phyloP scores from a whole-genome alignment of 2,329 filamentous ascomycete species.

The Arthrobotrys megalospora region DNA sequence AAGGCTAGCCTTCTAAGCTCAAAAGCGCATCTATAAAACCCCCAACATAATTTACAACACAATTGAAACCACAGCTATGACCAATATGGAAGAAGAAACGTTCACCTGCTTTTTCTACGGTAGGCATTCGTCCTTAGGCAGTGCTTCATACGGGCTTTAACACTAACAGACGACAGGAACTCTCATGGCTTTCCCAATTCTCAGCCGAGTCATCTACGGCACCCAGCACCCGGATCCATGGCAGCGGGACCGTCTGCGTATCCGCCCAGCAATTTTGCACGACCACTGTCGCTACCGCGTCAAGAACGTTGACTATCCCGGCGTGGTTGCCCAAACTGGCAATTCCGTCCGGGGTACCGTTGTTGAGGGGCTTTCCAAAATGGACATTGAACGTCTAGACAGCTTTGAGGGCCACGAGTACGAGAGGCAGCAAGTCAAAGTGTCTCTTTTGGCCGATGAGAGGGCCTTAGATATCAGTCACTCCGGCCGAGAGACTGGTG shows the following conservation, averaged over 20 bases:
- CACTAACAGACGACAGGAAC: slow-evolving; percentile 68
- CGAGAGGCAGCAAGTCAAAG: slow-evolving; percentile 70
- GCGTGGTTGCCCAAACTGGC: slow-evolving; percentile 74
- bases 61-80: slow-evolving; percentile 39
- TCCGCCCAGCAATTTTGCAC: slow-evolving; percentile 82
- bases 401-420: slow-evolving; percentile 87
- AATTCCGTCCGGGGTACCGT: slow-evolving; percentile 80
- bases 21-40: background rate
- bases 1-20: background rate
- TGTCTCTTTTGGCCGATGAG: slow-evolving; percentile 67
- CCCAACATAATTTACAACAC: slow-evolving; percentile 37
- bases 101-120: slow-evolving; percentile 78
- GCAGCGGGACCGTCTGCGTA: slow-evolving; percentile 73
- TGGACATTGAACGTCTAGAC: slow-evolving; percentile 82
- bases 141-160: background rate
- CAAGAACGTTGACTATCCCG: slow-evolving; percentile 81
- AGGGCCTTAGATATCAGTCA: slow-evolving; percentile 67
- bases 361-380: slow-evolving; percentile 82
- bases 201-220: slow-evolving; percentile 86
- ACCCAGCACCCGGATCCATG: slow-evolving; percentile 70
- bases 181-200: slow-evolving; percentile 87
- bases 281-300: slow-evolving; percentile 81
- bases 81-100: slow-evolving; percentile 68
- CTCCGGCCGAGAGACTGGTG: slow-evolving; percentile 65
- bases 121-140: slow-evolving; percentile 62